Evolutionary conservation across 2,329 filamentous ascomycete species (phyloP).

Genomic region (Colletotrichum tropicale): DNA sequence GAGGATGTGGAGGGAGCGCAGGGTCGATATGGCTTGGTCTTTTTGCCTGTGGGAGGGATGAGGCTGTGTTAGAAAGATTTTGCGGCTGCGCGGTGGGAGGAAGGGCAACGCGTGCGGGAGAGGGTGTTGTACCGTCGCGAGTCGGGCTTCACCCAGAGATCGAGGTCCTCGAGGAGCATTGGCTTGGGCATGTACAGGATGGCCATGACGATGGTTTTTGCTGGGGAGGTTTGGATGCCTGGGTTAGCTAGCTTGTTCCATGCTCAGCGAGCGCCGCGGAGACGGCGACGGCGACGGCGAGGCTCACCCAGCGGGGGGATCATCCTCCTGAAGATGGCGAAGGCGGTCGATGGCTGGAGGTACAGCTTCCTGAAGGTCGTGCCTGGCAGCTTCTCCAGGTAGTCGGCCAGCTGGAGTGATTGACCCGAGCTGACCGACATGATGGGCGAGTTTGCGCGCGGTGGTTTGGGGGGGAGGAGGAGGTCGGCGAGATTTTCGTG

Average conservation of each 20-base stretch:
- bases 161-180: slow-evolving; percentile 79
- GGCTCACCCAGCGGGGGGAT: slow-evolving; percentile 81
- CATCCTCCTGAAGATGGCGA: slow-evolving; percentile 98
- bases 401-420: slow-evolving; percentile 76
- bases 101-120: not conserved
- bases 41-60: slow-evolving; percentile 62
- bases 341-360: slow-evolving; percentile 91
- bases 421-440: slow-evolving; percentile 53
- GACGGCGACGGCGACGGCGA: not conserved
- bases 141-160: slow-evolving; percentile 80
- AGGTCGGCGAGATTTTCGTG: not conserved
- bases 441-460: slow-evolving; percentile 22
- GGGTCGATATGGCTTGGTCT: slow-evolving; percentile 81
- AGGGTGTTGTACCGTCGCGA: slow-evolving; percentile 41
- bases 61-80: not conserved
- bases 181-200: slow-evolving; percentile 89
- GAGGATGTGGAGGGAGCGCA: slow-evolving; percentile 87
- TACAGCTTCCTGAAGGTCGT: slow-evolving; percentile 92
- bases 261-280: not conserved
- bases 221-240: slow-evolving; percentile 45
- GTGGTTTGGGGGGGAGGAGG: not conserved
- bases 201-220: slow-evolving; percentile 95
- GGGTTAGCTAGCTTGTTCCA: not conserved
- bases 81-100: not conserved
- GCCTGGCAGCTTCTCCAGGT: slow-evolving; percentile 89